Base-by-base conservation (phyloP, 257 asterid species). In the Capsicum chinense region DNA sequence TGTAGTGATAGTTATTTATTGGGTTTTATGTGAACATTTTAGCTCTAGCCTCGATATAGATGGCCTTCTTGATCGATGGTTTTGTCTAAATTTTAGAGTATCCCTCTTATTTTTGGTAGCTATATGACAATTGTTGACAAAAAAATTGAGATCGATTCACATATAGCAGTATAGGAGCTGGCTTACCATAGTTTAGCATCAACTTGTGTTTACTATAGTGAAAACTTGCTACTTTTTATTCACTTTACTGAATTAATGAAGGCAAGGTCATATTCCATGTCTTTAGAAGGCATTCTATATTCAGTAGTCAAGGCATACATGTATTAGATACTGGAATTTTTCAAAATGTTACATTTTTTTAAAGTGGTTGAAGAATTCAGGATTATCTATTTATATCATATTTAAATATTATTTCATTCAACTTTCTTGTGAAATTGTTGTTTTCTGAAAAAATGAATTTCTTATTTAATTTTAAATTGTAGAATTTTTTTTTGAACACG, bases 121-220 rank as follows among this genome's bases (percentile, higher is more conserved):
- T 21, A 3, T 50, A 13, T 74, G 81, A 50, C 44, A 74, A 6
- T 50, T 50, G 21, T 74, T 50, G 60, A 74, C 60, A 21, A 74
- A 63, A 21, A 16, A 50, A 21, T 6, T 74, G 44, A 50, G 21
- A 50, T 12, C 3, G 13, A 3, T 74, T 50, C 62, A 50, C 7
- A 11, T 21, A 74, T 74, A 74, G 80, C 19, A 74, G n/a, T 21
- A 13, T 50, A 6, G 42, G 39, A 21, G 62, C 7, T 74, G 1
- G 10, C 39, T 21, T 50, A 74, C 48, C 81, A 50, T 50, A 74
- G 80, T 74, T 74, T 74, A 21, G 60, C 39, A 47, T 71, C 58
- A 71, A 71, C 9, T 48, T 44, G 5, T 33, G 42, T 37, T 37
- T 4, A 60, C 68, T 9, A 60, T 19, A 14, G 7, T 47, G 37